phyloP scores from a whole-genome alignment of 495 filamentous ascomycete genomes.

The Tuber melanosporum region DNA sequence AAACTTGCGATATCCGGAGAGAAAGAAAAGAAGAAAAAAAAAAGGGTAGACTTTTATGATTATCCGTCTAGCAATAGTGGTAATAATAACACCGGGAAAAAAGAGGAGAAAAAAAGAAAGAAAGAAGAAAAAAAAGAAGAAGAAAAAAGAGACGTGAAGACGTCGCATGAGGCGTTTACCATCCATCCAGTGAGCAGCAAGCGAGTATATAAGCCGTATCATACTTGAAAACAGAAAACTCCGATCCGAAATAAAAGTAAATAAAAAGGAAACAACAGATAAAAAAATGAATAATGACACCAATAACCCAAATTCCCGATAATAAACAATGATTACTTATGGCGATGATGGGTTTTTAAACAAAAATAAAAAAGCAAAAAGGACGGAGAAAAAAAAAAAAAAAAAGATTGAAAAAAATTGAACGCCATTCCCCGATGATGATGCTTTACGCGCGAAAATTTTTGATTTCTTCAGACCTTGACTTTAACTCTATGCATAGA shows the following conservation, averaged over 20 bases:
- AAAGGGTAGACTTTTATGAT: not conserved
- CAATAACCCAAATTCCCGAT: not conserved
- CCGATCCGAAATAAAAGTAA: not conserved
- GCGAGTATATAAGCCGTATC: not conserved
- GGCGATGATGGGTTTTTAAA: not conserved
- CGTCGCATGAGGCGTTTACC: not conserved
- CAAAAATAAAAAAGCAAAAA: not conserved
- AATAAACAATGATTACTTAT: conserved; percentile 1
- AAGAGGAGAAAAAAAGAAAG: too few relatives aligned
- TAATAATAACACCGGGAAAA: not conserved
- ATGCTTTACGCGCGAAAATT: not conserved
- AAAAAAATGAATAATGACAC: not conserved
- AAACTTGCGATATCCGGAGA: not conserved
- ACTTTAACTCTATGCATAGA: not conserved
- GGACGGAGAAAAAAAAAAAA: not conserved
- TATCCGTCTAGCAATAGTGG: not conserved
- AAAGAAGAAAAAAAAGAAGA: not conserved
- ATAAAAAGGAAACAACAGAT: not conserved
- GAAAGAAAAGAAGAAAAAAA: not conserved
- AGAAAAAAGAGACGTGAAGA: not conserved
- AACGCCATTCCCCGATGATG: conserved; percentile 1
- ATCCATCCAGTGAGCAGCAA: not conserved
- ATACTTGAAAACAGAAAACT: not conserved
- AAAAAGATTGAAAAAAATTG: not conserved
- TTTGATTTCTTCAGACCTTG: not conserved